Base-by-base conservation (phyloP, 495 filamentous ascomycete genomes). In the Bacidia rubella region DNA sequence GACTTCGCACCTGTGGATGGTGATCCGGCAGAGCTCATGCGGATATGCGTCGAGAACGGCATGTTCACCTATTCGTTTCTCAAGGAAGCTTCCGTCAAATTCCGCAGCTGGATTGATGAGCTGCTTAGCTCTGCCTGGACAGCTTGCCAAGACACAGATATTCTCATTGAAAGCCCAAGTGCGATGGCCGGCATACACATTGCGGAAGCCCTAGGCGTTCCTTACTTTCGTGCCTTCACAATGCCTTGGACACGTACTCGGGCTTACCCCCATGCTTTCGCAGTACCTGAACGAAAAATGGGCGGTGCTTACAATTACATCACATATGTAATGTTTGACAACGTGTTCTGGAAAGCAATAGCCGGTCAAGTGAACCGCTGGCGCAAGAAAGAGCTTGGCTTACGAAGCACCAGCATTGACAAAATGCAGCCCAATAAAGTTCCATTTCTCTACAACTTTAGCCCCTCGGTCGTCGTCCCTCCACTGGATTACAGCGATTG, bases 121-220 rank as follows among this genome's bases (percentile, higher is more conserved):
- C 74, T 98, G 9, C 77, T 95, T 20, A 75, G 72, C 10, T 87
- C 88, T n/a, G 81, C 88, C 0, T 97, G 87, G 83, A 65, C 60
- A 47, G 83, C 87, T 17, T 97, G 90, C 59, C 81, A 96, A 65
- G 83, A 80, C 44, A 86, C 83, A 47, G 90, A 98, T 63, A 70
- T 98, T 32, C 72, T 98, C 15, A 93, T 98, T 47, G 92, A 98
- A 58, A 90, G 85, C 41, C 92, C 92, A n/a, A 89, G 83, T 57
- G 89, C 93, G 41, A 98, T 98, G 92, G 89, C 82, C 10, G 92
- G 92, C 25, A 95, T 98, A 41, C 92, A 98, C 64, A 96, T 98
- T 55, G 92, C 92, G n/a, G 93, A 98, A 68, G 89, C 89, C 5
- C 74, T 98, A 3, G 74, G 76, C 27, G 93, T 98, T 47, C 92